Percentiles rank a stretch among this genome's conserved stretches.
Conservation (phyloP, 768 basidiomycete genomes). For the Strobilomyces dryophilus region DNA sequence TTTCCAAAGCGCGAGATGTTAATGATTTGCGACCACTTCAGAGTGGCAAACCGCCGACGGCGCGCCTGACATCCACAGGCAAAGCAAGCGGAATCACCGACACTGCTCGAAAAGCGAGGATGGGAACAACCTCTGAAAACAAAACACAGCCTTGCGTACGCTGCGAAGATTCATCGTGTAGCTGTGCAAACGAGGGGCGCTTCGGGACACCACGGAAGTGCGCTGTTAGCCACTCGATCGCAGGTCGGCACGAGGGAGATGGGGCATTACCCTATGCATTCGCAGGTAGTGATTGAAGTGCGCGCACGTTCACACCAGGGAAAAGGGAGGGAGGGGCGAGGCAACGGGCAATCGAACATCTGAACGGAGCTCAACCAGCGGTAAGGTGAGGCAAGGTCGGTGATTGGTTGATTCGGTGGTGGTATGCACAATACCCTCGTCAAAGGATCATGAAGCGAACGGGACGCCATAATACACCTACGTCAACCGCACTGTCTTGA, state of each 20-base stretch:
- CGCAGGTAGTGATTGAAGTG: conserved; percentile 7
- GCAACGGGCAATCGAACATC: conserved; percentile 18
- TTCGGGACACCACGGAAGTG: conserved; percentile 8
- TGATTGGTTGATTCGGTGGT: conserved; percentile 8
- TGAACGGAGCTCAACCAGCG: conserved; percentile 26
- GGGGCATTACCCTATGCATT: conserved; percentile 8
- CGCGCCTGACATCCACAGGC: neutral
- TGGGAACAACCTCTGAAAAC: conserved; percentile 6
- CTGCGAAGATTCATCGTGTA: conserved; percentile 22
- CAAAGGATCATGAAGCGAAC: conserved; percentile 10
- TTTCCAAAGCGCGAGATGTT: conserved; percentile 13
- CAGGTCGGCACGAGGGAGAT: neutral
- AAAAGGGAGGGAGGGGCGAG: conserved; percentile 17
- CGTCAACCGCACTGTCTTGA: neutral
- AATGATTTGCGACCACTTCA: conserved; percentile 1
- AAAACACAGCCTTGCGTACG: conserved; percentile 10
- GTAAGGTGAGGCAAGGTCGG: conserved; percentile 6
- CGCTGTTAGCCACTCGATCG: conserved; percentile 1
- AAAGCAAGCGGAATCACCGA: neutral
- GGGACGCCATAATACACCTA: conserved; percentile 7
- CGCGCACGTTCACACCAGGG: conserved; percentile 14
- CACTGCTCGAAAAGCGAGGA: conserved; percentile 1
- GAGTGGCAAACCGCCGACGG: neutral
- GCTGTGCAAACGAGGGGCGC: conserved; percentile 18
- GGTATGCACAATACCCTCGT: conserved; percentile 9